Conservation (phyloP, 495 filamentous ascomycete genomes). For the Pyrenopolyporus hunteri region DNA sequence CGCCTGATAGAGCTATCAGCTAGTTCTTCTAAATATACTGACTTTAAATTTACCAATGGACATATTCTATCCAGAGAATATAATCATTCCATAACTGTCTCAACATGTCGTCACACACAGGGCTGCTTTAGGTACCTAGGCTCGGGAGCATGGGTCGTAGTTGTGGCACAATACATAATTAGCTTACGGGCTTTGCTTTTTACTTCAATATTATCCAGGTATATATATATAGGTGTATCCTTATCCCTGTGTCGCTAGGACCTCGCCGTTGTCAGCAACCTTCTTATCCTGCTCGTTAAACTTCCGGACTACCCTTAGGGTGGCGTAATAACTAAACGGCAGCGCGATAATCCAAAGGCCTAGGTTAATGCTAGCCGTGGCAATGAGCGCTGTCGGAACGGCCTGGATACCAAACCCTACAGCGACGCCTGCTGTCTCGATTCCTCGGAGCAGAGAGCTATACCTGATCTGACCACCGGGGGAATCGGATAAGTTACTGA, state of each 20-base stretch:
- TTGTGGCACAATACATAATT: no score
- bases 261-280: not conserved
- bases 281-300: constrained; percentile 32
- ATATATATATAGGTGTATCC: no score
- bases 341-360: constrained; percentile 50
- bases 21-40: no score
- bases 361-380: constrained; percentile 50
- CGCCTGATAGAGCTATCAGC: no score
- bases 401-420: constrained; percentile 53
- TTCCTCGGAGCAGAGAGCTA: constrained; percentile 50
- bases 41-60: no score
- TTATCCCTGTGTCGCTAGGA: not conserved
- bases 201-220: no score
- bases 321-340: constrained; percentile 54
- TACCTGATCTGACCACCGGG: constrained; percentile 52
- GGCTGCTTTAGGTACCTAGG: no score
- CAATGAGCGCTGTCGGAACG: constrained; percentile 50
- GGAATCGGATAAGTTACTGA: constrained; percentile 51
- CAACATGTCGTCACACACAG: no score
- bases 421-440: constrained; percentile 50
- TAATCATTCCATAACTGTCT: no score
- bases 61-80: no score
- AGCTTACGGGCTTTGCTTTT: no score
- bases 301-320: constrained; percentile 46
- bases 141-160: no score